A percentile compares a stretch with the other conserved stretches of the same genome.
phyloP scores from a whole-genome alignment of 2,329 filamentous ascomycete species.

The Epichloe amarillans region DNA sequence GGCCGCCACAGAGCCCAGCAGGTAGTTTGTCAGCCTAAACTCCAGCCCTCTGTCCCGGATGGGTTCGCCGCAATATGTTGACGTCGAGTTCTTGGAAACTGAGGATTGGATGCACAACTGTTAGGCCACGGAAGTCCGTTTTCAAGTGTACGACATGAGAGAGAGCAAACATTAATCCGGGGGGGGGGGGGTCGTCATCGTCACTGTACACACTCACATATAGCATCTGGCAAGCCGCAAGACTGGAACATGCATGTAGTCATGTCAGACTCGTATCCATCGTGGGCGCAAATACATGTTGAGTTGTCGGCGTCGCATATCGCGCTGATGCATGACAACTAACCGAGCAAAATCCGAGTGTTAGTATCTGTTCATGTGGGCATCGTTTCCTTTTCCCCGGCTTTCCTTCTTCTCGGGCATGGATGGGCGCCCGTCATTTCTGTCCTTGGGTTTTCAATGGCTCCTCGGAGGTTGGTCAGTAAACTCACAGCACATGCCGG shows the following conservation, averaged over 20 bases:
- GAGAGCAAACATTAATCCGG: no score
- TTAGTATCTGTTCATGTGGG: not conserved
- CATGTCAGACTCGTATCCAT: constrained; percentile 9
- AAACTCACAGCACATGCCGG: constrained; percentile 1
- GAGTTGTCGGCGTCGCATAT: constrained; percentile 7
- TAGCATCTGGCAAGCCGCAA: constrained; percentile 5
- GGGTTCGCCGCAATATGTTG: constrained; percentile 10
- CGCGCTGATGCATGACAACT: constrained; percentile 11
- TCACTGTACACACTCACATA: constrained; percentile 2
- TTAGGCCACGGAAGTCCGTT: no score
- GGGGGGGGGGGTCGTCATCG: not conserved
- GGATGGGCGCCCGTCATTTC: no score
- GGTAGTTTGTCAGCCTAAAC: constrained; percentile 17
- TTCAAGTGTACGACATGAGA: no score
- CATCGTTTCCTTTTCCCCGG: no score
- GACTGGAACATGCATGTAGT: constrained; percentile 10
- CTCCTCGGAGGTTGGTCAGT: not conserved
- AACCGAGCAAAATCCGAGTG: not conserved
- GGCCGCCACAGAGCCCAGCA: constrained; percentile 17
- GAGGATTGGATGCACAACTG: no score
- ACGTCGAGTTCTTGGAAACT: constrained; percentile 10
- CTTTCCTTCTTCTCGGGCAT: no score
- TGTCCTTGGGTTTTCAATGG: not conserved
- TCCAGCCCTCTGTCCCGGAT: constrained; percentile 15
- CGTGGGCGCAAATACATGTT: constrained; percentile 7